Conservation (phyloP, 345 rosid species). For the Eucalyptus regnans region DNA sequence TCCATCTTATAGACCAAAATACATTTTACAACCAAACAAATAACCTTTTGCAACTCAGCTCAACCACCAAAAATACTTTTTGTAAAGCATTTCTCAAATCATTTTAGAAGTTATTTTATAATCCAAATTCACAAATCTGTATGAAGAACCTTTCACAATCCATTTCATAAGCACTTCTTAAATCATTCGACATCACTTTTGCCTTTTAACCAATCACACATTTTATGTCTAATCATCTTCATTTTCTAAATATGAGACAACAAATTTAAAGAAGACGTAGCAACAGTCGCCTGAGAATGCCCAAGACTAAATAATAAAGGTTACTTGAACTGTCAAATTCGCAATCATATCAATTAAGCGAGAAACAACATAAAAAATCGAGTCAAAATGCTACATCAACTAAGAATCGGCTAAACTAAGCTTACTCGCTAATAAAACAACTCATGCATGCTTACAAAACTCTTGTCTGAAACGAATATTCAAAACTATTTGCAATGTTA, state of each 20-base stretch:
- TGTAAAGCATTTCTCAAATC: too few relatives aligned
- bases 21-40: not conserved
- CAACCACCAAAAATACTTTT: not conserved
- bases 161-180: too few relatives aligned
- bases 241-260: not conserved
- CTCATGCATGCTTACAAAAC: not conserved
- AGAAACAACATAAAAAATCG: not conserved
- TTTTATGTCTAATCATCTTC: too few relatives aligned
- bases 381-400: not conserved
- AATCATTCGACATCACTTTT: too few relatives aligned
- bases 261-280: too few relatives aligned
- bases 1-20: not conserved
- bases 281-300: accelerated
- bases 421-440: not conserved
- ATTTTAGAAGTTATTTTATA: too few relatives aligned
- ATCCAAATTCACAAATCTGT: too few relatives aligned
- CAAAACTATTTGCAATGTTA: not conserved
- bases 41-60: not conserved
- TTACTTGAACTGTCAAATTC: not conserved
- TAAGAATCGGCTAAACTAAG: not conserved
- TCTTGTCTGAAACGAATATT: not conserved
- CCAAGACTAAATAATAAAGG: not conserved
- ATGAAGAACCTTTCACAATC: too few relatives aligned
- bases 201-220: too few relatives aligned
- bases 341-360: not conserved